Percentiles rank a stretch among this genome's conserved stretches.
Evolutionary conservation across 306 rosid species (phyloP).

Genomic region (Quercus robur): DNA sequence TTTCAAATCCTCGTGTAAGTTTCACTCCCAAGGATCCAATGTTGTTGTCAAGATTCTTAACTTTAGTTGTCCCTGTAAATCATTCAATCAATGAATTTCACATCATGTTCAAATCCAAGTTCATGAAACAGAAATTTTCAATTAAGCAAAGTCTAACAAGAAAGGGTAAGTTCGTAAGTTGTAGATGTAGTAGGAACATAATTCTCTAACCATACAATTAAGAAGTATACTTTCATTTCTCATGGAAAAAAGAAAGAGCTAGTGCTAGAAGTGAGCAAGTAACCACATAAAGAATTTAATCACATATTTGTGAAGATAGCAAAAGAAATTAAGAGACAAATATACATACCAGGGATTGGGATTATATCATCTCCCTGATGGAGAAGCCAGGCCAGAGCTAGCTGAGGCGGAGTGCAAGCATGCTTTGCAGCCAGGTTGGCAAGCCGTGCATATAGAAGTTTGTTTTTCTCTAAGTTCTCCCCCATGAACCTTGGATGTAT

Average conservation of each 20-base stretch:
- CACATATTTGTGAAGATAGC: too few species aligned
- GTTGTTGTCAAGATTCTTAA: slow-evolving; percentile 57
- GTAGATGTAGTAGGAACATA: background rate
- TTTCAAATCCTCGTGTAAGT: slow-evolving; percentile 48
- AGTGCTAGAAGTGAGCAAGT: background rate
- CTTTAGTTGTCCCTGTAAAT: slow-evolving; percentile 51
- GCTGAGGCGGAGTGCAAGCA: slow-evolving; percentile 55
- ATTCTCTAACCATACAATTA: background rate
- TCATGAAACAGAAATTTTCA: background rate
- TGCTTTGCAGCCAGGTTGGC: slow-evolving; percentile 47
- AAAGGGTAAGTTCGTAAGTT: background rate
- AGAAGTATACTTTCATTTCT: too few species aligned
- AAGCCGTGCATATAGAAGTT: slow-evolving; percentile 35
- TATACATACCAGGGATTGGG: slow-evolving; percentile 64
- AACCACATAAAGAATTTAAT: background rate
- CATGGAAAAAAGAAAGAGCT: background rate
- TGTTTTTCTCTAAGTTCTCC: slow-evolving; percentile 67
- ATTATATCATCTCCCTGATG: slow-evolving; percentile 60
- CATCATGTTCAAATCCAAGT: background rate
- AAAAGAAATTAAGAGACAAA: background rate
- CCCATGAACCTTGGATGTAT: slow-evolving; percentile 61
- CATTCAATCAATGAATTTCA: slow-evolving; percentile 6
- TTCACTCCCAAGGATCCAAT: slow-evolving; percentile 47
- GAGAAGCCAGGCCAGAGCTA: slow-evolving; percentile 75
- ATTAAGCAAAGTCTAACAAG: background rate